A percentile compares a stretch with the other conserved stretches of the same genome.
Conservation (phyloP, 2,329 filamentous ascomycete genomes). For the Lasiodiplodia sp. region DNA sequence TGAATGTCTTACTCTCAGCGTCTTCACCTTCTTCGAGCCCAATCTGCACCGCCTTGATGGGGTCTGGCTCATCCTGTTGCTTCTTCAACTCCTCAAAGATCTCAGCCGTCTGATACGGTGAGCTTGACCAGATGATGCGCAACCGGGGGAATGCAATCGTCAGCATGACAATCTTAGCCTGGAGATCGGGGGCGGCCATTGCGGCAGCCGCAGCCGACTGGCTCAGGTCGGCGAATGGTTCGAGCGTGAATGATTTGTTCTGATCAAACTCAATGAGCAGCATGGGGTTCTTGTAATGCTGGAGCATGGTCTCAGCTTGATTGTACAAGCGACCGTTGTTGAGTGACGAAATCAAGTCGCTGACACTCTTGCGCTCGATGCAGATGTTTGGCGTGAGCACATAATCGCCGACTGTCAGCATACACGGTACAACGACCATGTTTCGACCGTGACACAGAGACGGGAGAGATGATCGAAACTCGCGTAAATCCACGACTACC, state of each 20-base stretch:
- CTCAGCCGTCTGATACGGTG: slow-evolving; percentile 94
- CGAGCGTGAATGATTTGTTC: slow-evolving; percentile 95
- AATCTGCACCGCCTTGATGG: slow-evolving; percentile 81
- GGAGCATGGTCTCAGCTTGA: slow-evolving; percentile 92
- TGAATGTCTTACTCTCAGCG: slow-evolving; percentile 72
- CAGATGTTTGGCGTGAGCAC: slow-evolving; percentile 90
- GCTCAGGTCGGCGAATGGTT: slow-evolving; percentile 61
- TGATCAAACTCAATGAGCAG: slow-evolving; percentile 97
- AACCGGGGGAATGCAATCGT: slow-evolving; percentile 90
- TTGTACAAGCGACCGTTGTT: slow-evolving; percentile 89
- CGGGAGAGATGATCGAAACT: slow-evolving; percentile 91
- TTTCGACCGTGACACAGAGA: slow-evolving; percentile 88
- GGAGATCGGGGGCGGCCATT: slow-evolving; percentile 72
- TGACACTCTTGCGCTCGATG: slow-evolving; percentile 91
- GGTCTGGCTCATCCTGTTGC: slow-evolving; percentile 88
- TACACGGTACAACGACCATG: slow-evolving; percentile 90
- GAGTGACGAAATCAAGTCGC: slow-evolving; percentile 90
- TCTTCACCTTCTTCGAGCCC: slow-evolving; percentile 71
- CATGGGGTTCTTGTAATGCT: slow-evolving; percentile 88
- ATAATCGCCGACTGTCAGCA: slow-evolving; percentile 96
- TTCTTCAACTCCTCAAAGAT: slow-evolving; percentile 95
- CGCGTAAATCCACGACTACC: slow-evolving; percentile 93
- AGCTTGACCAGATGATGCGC: slow-evolving; percentile 91
- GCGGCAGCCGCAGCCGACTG: slow-evolving; percentile 68
- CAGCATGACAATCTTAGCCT: slow-evolving; percentile 89